Base-by-base conservation (phyloP, 805 yeast genomes). In the Ogataea trehaloabstinens region DNA sequence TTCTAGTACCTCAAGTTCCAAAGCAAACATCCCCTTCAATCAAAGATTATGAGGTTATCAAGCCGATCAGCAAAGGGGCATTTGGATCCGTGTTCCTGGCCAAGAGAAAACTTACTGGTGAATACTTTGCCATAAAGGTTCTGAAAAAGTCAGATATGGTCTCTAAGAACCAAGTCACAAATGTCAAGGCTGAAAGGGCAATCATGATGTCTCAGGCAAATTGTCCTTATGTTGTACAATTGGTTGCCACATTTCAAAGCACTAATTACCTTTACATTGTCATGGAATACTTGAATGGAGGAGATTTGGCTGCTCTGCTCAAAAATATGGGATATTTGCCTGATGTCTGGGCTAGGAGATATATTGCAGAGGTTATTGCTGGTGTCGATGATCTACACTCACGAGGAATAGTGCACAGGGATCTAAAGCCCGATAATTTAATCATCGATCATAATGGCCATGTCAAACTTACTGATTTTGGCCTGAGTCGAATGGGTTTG, bases 191-290 rank as follows among this genome's bases (percentile, higher is more conserved):
- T 1, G 99, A 95, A 60, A 68, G 99, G 31, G 96, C 97, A 0
- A 91, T 91, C n/a, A 82, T 93, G 89, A 93, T 93, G 95, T 82
- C 95, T 2, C 98, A 93, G 56, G 78, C 95, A 2, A 91, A 89
- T 46, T 84, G 91, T 27, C 95, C 96, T 0, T 88, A 84, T 57
- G 97, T 93, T 43, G 98, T 96, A 1, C 89, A 83, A 55, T 68
- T 93, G 21, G 85, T 80, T 53, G 85, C 85, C 36, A 83, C 95
- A 24, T 93, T 93, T 60, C 99, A 93, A 63, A 86, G 87, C 44
- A 76, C 78, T 35, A 95, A 88, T 44, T 89, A 83, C 56, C 67
- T 93, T 13, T 93, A 86, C 55, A 68, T 93, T 49, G 99, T 93
- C 2, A 91, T 95, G 98, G 99, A 93, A 59, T 93, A 88, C 55